Base-by-base conservation (phyloP, 257 asterid species). In the Ilex aquifolium region DNA sequence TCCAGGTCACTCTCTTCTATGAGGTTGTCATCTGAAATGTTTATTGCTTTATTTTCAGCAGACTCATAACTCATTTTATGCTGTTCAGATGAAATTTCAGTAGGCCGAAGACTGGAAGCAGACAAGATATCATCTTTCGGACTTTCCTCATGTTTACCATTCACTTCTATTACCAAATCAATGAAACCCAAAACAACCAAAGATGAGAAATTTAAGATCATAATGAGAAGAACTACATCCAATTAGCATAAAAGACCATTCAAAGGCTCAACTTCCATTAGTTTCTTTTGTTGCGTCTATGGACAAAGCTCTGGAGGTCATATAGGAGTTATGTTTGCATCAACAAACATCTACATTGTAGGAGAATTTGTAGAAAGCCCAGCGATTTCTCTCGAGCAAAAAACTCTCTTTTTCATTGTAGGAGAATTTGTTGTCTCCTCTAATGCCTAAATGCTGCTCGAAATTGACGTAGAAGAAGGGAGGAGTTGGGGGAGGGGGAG, bases 251-350 rank as follows among this genome's bases (percentile, higher is more conserved):
- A 56, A 27, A 29, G 42, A 16, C 61, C 40, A 49, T 72, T 58
- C 42, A n/a, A 58, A 63, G 21, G 61, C 31, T 32, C 46, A 59
- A 91, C 97, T 97, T 92, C 81, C 80, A 58, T 60, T 68, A 70
- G 76, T 31, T 72, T 65, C 76, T 64, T 72, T 67, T 69, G 83
- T 87, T 64, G 83, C 86, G 58, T 73, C 79, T 9, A 82, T 65
- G 13, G 79, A 80, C 70, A 82, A 56, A 60, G 77, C 76, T 83
- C 88, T 76, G 67, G 66, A 75, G 55, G 57, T 65, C 71, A 59
- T 49, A 63, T 54, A n/a, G 21, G 72, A 74, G 17, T 75, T 74
- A 65, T 69, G 80, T 16, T 74, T 74, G 62, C 65, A 55, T 57
- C 62, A 78, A 64, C 59, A 73, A 58, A 76, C 51, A 72, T 67